A percentile compares a stretch with the other conserved stretches of the same genome.
These are phyloP conservation scores for Ustilago xerochloae DNA, from an alignment of 1,284 basidiomycete genomes.

Conservation along the genomic window DNA sequence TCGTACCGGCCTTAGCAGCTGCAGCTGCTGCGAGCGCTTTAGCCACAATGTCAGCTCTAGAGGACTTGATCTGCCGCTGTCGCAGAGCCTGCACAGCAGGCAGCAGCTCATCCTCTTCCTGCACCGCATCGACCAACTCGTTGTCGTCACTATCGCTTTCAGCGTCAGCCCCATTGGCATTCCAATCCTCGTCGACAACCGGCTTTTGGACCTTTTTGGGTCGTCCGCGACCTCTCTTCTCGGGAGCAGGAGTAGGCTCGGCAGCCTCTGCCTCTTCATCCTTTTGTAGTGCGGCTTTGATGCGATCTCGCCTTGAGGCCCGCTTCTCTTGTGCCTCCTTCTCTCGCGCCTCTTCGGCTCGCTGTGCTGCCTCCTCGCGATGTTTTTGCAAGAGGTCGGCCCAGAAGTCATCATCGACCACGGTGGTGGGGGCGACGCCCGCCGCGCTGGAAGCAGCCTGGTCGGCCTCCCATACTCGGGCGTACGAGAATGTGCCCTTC, in stretches of 20 bases:
- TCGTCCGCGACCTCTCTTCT: constrained; percentile 28
- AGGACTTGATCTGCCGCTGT: constrained; percentile 15
- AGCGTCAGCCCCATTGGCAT: constrained; percentile 7
- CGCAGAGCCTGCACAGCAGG: constrained; percentile 37
- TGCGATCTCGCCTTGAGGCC: constrained; percentile 32
- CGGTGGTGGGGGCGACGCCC: constrained; percentile 52
- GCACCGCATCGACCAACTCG: constrained; percentile 27
- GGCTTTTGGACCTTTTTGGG: constrained; percentile 24
- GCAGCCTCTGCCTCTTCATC: constrained; percentile 11
- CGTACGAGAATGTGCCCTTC: constrained; percentile 61
- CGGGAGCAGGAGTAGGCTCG: neutral
- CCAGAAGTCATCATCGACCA: constrained; percentile 63
- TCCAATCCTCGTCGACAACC: constrained; percentile 33
- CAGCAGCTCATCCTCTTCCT: constrained; percentile 30
- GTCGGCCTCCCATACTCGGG: constrained; percentile 66
- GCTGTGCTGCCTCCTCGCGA: constrained; percentile 46
- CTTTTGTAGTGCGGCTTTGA: constrained; percentile 28
- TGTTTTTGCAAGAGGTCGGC: constrained; percentile 61
- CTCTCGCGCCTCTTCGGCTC: constrained; percentile 23
- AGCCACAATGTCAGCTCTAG: constrained; percentile 17
- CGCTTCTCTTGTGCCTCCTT: constrained; percentile 27
- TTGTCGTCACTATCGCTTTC: constrained; percentile 36
- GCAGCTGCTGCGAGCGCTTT: constrained; percentile 1
- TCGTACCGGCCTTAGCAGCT: constrained; percentile 1
- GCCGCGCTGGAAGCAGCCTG: constrained; percentile 16